phyloP scores from a whole-genome alignment of 768 basidiomycete species.

The Leccinellum luteum region DNA sequence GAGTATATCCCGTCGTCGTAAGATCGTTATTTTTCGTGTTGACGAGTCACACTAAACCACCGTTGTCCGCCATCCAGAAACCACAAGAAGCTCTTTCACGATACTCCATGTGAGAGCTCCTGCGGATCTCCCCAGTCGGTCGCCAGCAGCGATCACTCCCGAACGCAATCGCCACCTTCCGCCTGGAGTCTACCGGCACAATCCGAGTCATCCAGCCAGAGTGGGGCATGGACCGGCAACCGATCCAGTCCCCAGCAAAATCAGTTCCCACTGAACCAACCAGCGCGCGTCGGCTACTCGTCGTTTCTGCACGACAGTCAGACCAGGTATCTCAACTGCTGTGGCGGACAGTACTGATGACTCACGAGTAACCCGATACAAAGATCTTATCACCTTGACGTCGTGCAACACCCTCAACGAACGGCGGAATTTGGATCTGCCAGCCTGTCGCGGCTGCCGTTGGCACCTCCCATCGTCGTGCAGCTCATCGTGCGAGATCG shows the following conservation, averaged over 20 bases:
- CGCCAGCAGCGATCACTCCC: conserved; percentile 46
- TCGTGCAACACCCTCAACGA: conserved; percentile 80
- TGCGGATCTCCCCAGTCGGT: conserved; percentile 33
- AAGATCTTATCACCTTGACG: conserved; percentile 76
- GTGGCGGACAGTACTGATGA: conserved; percentile 9
- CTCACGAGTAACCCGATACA: conserved; percentile 19
- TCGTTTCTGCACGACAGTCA: conserved; percentile 56
- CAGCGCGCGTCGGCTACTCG: conserved; percentile 53
- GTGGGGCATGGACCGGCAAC: conserved; percentile 24
- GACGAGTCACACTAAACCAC: conserved; percentile 11
- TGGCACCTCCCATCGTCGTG: conserved; percentile 82
- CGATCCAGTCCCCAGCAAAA: conserved; percentile 36
- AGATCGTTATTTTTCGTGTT: conserved; percentile 13
- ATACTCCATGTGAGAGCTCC: conserved; percentile 29
- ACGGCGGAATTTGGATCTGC: conserved; percentile 80
- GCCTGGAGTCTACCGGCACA: conserved; percentile 38
- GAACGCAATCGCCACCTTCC: conserved; percentile 46
- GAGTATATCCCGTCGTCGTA: conserved; percentile 35
- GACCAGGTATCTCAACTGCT: conserved; percentile 43
- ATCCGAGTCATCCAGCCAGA: conserved; percentile 32
- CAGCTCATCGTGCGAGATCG: conserved; percentile 74
- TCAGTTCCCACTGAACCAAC: conserved; percentile 37
- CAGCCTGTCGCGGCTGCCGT: conserved; percentile 73
- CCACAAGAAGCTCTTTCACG: conserved; percentile 33
- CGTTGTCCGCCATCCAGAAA: conserved; percentile 20